Percentiles rank a stretch among this genome's conserved stretches.
These are phyloP conservation scores for Saussurea involucrata DNA, from an alignment of 129 eudicot species.

Conservation along the genomic window DNA sequence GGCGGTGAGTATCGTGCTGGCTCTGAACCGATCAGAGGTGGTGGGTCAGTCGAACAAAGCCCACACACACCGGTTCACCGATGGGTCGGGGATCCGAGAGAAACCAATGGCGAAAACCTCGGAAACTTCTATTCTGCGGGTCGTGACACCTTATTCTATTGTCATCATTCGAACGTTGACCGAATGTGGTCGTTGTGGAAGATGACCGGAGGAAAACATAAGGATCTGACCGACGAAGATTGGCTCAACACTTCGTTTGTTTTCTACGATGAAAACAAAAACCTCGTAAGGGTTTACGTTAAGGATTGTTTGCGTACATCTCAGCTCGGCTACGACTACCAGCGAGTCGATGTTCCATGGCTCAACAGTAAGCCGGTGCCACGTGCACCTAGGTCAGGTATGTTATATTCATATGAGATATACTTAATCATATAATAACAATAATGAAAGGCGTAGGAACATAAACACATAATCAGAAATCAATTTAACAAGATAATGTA, in stretches of 20 bases:
- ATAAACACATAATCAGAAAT: too few species aligned
- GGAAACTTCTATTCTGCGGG: conserved; percentile 46
- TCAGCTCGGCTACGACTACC: conserved; percentile 46
- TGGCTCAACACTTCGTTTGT: conserved; percentile 44
- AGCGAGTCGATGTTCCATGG: conserved; percentile 51
- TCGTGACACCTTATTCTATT: conserved; percentile 43
- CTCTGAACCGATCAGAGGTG: conserved; percentile 8
- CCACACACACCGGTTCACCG: conserved; percentile 39
- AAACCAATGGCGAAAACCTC: conserved; percentile 40
- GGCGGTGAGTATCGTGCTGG: conserved; percentile 43
- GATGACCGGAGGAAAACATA: conserved; percentile 25
- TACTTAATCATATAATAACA: too few species aligned
- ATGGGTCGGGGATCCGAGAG: conserved; percentile 41
- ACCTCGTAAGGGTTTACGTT: conserved; percentile 46
- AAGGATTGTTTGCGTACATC: conserved; percentile 30
- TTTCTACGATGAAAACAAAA: conserved; percentile 52
- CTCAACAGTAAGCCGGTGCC: conserved; percentile 35
- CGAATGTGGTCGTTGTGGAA: conserved; percentile 52
- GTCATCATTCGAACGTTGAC: conserved; percentile 49
- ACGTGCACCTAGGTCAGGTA: conserved; percentile 27
- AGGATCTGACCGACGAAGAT: conserved; percentile 37
- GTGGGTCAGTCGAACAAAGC: conserved; percentile 36
- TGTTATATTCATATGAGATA: too few species aligned
- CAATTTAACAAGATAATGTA: too few species aligned
- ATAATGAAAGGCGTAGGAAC: too few species aligned